These are phyloP conservation scores for Populus hybrid DNA, from an alignment of 441 rosid genomes.

Conservation along the genomic window DNA sequence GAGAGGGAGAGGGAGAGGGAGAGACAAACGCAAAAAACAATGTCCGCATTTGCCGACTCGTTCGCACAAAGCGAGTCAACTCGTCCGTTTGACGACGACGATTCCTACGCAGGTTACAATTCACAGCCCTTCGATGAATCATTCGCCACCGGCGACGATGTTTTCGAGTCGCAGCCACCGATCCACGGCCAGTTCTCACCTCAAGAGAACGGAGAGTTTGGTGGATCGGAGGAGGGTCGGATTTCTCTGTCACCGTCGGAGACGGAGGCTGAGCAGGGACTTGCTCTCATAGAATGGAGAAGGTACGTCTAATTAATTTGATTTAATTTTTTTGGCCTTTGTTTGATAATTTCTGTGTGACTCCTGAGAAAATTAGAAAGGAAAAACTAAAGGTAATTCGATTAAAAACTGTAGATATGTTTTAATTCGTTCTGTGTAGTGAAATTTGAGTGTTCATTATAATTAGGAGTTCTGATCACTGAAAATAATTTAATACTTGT, in stretches of 20 bases:
- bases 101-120: constrained; percentile 17
- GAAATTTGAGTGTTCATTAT: background rate
- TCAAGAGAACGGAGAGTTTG: constrained; percentile 32
- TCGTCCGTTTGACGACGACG: constrained; percentile 28
- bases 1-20: background rate
- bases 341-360: background rate
- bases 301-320: constrained; percentile 30
- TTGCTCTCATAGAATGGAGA: constrained; percentile 74
- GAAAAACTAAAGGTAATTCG: background rate
- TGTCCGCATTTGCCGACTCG: constrained; percentile 49
- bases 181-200: constrained; percentile 30
- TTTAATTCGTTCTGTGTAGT: background rate
- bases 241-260: constrained; percentile 53
- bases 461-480: background rate
- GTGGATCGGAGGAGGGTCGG: constrained; percentile 52
- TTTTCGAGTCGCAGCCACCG: constrained; percentile 34
- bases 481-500: background rate
- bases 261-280: constrained; percentile 58
- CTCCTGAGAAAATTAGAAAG: background rate
- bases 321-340: no score
- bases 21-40: constrained; percentile 1
- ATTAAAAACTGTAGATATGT: background rate
- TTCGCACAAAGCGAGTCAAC: constrained; percentile 30
- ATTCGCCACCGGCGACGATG: constrained; percentile 30
- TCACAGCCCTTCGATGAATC: constrained; percentile 19